A percentile compares a stretch with the other conserved stretches of the same genome.
Evolutionary conservation across 2,329 filamentous ascomycete species (phyloP).

Genomic region (Didymella keratinophila): DNA sequence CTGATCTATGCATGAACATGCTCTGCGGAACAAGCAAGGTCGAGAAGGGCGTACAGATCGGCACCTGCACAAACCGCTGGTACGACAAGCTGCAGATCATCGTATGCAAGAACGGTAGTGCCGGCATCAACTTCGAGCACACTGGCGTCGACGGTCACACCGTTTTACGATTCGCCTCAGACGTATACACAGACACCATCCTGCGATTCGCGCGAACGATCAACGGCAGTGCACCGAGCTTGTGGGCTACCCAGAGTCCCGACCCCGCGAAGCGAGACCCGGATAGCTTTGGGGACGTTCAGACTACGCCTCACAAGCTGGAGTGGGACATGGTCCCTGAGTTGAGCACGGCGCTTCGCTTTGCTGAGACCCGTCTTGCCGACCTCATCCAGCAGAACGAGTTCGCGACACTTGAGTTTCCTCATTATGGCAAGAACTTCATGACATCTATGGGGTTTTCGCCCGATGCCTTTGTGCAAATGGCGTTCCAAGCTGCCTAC

Average conservation of each 20-base stretch:
- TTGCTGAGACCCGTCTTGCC: constrained; percentile 91
- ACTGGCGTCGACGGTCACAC: constrained; percentile 98
- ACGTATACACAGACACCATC: constrained; percentile 97
- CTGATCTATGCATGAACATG: constrained; percentile 97
- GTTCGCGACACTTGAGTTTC: constrained; percentile 90
- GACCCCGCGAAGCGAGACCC: constrained; percentile 93
- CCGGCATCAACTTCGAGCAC: constrained; percentile 99
- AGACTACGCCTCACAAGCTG: constrained; percentile 91
- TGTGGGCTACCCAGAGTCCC: constrained; percentile 91
- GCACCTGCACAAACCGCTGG: constrained; percentile 97
- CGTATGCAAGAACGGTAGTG: constrained; percentile 97
- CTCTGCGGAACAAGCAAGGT: constrained; percentile 93
- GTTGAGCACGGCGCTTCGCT: constrained; percentile 87
- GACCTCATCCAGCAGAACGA: constrained; percentile 97
- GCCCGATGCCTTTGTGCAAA: constrained; percentile 96
- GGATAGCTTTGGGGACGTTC: constrained; percentile 89
- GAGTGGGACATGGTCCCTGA: constrained; percentile 98
- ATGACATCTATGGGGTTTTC: constrained; percentile 98
- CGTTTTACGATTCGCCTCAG: constrained; percentile 92
- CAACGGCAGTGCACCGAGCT: constrained; percentile 87
- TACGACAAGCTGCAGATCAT: constrained; percentile 99
- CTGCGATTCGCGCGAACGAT: constrained; percentile 93
- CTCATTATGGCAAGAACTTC: constrained; percentile 92
- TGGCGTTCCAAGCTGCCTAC: constrained; percentile 98
- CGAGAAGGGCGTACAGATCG: constrained; percentile 91